Evolutionary conservation across 345 rosid species (phyloP).

Genomic region (Noccaea bulbosa): DNA sequence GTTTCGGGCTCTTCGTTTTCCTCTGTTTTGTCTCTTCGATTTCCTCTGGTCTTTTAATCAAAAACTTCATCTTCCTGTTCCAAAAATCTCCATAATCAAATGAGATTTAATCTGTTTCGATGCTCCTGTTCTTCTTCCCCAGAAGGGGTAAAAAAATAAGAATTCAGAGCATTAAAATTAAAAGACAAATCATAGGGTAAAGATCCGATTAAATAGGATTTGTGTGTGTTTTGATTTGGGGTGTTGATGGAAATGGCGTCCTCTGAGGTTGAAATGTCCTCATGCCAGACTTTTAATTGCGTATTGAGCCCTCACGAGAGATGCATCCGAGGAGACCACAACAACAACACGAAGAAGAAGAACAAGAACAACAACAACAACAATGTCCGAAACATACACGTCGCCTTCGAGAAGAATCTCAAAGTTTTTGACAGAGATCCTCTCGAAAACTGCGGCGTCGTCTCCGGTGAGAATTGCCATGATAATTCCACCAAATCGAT

Average conservation of each 20-base stretch:
- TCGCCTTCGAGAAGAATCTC: constrained; percentile 64
- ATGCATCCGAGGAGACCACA: constrained; percentile 47
- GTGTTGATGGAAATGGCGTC: constrained; percentile 61
- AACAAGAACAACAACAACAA: constrained; percentile 26
- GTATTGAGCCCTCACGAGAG: constrained; percentile 57
- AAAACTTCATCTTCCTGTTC: background rate
- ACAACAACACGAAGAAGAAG: constrained; percentile 3
- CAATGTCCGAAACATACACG: constrained; percentile 47
- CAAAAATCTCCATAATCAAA: background rate
- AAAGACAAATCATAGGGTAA: background rate
- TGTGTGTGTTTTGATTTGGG: constrained; percentile 14
- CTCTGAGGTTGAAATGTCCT: constrained; percentile 63
- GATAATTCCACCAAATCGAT: background rate
- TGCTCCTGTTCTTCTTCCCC: constrained; percentile 12
- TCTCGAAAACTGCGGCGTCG: constrained; percentile 48
- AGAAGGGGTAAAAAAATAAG: constrained; percentile 3
- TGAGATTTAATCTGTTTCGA: constrained; percentile 8
- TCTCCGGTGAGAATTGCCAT: constrained; percentile 19
- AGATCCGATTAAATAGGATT: constrained; percentile 33
- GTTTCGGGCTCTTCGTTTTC: constrained; percentile 30
- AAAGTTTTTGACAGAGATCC: constrained; percentile 66
- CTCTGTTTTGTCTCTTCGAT: constrained; percentile 30
- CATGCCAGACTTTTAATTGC: constrained; percentile 64
- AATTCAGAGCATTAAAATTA: background rate
- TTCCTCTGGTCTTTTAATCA: constrained; percentile 9